Evolutionary conservation across 2,329 filamentous ascomycete genomes (phyloP).

Genomic region (Raffaelea deltoideospora): DNA sequence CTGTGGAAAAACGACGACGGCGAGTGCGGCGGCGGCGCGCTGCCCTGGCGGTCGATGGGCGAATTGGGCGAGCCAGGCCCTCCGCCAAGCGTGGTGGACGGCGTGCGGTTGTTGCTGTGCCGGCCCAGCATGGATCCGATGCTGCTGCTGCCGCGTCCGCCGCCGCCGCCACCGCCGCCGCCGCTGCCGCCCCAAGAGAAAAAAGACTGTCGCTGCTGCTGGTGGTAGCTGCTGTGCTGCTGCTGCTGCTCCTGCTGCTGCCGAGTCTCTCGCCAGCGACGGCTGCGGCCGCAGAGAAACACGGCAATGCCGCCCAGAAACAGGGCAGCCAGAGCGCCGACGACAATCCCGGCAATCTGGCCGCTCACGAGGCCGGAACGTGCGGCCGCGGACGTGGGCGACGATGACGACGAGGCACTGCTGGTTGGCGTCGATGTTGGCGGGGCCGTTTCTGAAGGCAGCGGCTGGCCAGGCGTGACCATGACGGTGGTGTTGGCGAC

Average conservation of each 20-base stretch:
- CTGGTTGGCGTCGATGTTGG: slow-evolving; percentile 6
- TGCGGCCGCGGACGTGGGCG: background rate
- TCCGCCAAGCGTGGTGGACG: background rate
- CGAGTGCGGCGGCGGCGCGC: too few species aligned
- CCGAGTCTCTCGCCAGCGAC: slow-evolving; percentile 5
- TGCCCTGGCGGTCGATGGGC: too few species aligned
- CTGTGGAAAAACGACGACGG: too few species aligned
- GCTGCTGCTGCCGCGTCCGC: background rate
- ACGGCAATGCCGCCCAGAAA: slow-evolving; percentile 28
- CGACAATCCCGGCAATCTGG: slow-evolving; percentile 43
- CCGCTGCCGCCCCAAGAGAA: background rate
- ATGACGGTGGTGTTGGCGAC: slow-evolving; percentile 34
- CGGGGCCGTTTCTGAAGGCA: slow-evolving; percentile 28
- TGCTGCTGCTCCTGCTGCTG: background rate
- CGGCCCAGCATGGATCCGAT: background rate
- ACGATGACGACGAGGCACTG: slow-evolving; percentile 1
- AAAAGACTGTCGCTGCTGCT: background rate
- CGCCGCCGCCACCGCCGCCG: background rate
- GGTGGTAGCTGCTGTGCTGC: too few species aligned
- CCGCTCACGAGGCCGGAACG: slow-evolving; percentile 17
- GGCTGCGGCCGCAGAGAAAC: slow-evolving; percentile 29
- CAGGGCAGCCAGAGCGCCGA: slow-evolving; percentile 32
- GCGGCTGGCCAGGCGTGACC: slow-evolving; percentile 39
- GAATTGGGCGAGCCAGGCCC: too few species aligned
- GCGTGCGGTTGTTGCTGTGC: background rate